Evolutionary conservation across 257 asterid species (phyloP), one percentile per base, ranked within the genome.

Genomic region (Ligustrum vulgare): DNA sequence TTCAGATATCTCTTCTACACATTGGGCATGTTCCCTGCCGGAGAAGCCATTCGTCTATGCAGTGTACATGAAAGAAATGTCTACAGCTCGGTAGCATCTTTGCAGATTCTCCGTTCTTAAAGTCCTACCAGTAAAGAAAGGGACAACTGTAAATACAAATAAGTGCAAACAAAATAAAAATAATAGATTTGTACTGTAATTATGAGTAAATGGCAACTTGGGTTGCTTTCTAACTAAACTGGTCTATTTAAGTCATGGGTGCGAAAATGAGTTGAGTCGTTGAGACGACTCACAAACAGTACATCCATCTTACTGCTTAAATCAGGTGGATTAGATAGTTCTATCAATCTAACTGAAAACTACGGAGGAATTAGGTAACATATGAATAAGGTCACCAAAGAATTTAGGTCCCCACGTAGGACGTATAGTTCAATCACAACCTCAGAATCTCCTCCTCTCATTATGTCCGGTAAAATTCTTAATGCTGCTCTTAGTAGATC

Each of bases 31-130:
- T 68, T 2, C 54, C 54, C 32, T 35, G 72, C 56, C 56, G 72
- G 72, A 25, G 28, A 13, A 68, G 72, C 72, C 72, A 68, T 68
- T 68, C 56, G 18, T 68, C 72, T 37, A 68, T 68, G 72, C 72
- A 68, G 9, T 20, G 72, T 22, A 68, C 49, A 25, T 68, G 72
- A 45, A 68, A 68, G 54, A 68, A 68, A 68, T 68, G 72, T 45
- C 33, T 68, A 34, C 72, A 68, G 10, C 56, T 22, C 3, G 56
- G 72, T 13, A 68, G 56, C 72, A 68, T n/a, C 72, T 25, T 68
- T 10, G 54, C 72, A 25, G 33, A 34, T 20, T 68, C 72, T 3
- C 72, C 72, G 18, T 68, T 25, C 54, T 9, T 22, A 9, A 68
- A 23, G 49, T 68, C 72, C 72, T 68, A 9, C 66, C 32, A 60